These are phyloP conservation scores for Solanum chiquidenum DNA, from an alignment of 257 asterid genomes.

Conservation along the genomic window DNA sequence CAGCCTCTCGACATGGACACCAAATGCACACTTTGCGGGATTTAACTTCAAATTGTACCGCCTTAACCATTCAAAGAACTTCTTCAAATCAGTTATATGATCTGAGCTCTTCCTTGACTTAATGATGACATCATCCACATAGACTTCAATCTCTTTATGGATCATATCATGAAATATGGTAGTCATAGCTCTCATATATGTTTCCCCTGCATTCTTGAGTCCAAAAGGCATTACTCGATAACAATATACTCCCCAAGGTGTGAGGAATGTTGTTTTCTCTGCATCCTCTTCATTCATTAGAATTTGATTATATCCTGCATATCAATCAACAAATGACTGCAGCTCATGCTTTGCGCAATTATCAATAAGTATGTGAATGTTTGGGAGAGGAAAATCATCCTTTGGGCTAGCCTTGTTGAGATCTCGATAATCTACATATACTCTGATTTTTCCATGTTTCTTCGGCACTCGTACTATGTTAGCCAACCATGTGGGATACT, in stretches of 20 bases:
- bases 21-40: not conserved
- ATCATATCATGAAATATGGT: not conserved
- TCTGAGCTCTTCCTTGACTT: not conserved
- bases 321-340: not conserved
- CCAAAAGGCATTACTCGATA: not conserved
- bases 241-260: not conserved
- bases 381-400: not conserved
- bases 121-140: not conserved
- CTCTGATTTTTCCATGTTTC: not conserved
- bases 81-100: not conserved
- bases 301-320: not conserved
- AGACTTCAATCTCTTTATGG: not conserved
- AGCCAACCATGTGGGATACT: not conserved
- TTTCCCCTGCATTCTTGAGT: not conserved
- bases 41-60: not conserved
- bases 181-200: not conserved
- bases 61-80: not conserved
- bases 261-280: not conserved
- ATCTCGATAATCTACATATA: not conserved
- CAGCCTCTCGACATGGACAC: fast-evolving
- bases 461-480: not conserved
- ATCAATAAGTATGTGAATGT: not conserved
- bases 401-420: not conserved
- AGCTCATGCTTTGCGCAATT: no score
- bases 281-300: no score